Conservation (phyloP, 2,329 filamentous ascomycete genomes). For the Claviceps purpurea region DNA sequence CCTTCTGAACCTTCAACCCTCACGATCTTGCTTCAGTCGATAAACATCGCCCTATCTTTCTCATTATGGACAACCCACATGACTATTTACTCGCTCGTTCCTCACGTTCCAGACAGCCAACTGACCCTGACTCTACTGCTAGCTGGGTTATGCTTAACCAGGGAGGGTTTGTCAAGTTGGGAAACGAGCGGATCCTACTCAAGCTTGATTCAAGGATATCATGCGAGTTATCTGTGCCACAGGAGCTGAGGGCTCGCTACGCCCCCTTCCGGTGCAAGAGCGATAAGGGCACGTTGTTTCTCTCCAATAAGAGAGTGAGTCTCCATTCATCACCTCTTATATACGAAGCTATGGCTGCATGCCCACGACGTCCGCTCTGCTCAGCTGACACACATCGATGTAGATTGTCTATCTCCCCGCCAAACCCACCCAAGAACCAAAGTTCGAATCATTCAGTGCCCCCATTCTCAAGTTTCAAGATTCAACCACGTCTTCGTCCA, state of each 20-base stretch:
- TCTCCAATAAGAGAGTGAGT: constrained; percentile 74
- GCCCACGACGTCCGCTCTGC: not conserved
- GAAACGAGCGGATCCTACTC: constrained; percentile 70
- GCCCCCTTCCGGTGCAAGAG: constrained; percentile 57
- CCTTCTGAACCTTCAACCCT: not conserved
- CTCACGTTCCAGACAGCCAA: constrained; percentile 19
- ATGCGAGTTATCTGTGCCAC: constrained; percentile 59
- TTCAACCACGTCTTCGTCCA: constrained; percentile 63
- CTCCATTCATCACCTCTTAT: not conserved
- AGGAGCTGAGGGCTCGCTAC: constrained; percentile 45
- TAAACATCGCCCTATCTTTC: not conserved
- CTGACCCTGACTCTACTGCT: constrained; percentile 40
- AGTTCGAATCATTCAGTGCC: constrained; percentile 74
- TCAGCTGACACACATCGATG: not conserved
- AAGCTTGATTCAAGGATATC: constrained; percentile 68
- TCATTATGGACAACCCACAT: constrained; percentile 28
- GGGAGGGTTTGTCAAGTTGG: constrained; percentile 68
- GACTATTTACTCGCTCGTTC: constrained; percentile 26
- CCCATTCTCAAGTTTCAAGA: constrained; percentile 82
- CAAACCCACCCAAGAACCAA: constrained; percentile 44
- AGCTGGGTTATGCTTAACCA: constrained; percentile 88
- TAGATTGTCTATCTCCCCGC: constrained; percentile 81
- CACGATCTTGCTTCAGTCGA: not conserved
- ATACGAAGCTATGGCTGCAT: not conserved
- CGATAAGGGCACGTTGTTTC: constrained; percentile 60